Evolutionary conservation across 2,329 filamentous ascomycete species (phyloP).

Genomic region (Sarocladium kiliense): DNA sequence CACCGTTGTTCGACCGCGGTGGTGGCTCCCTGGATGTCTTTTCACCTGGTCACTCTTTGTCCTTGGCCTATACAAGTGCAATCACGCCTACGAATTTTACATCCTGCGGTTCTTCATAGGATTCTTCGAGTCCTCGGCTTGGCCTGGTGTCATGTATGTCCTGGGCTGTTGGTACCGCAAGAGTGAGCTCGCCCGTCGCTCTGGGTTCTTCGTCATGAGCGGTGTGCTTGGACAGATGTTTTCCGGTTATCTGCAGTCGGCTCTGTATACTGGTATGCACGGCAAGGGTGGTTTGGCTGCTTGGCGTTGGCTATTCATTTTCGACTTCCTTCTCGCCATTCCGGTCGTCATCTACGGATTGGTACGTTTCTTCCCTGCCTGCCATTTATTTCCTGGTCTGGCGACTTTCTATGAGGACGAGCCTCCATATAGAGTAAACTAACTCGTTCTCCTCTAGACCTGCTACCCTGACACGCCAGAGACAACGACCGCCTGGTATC

Average conservation of each 20-base stretch:
- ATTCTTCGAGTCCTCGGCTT: conserved; percentile 49
- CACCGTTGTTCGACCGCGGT: conserved; percentile 35
- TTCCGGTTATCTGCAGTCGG: conserved; percentile 28
- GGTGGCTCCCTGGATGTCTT: conserved; percentile 33
- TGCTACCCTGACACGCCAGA: conserved; percentile 38
- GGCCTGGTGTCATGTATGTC: conserved; percentile 48
- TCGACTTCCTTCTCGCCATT: conserved; percentile 30
- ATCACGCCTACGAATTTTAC: conserved; percentile 32
- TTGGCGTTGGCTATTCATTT: conserved; percentile 34
- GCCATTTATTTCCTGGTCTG: too few species aligned
- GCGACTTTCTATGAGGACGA: too few species aligned
- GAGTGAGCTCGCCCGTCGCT: conserved; percentile 51
- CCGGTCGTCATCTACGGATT: conserved; percentile 24
- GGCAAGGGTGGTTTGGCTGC: conserved; percentile 26
- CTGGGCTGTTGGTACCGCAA: conserved; percentile 56
- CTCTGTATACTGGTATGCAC: conserved; percentile 27
- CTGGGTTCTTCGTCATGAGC: conserved; percentile 51
- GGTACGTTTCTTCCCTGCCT: background rate
- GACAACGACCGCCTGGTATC: conserved; percentile 34
- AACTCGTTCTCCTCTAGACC: too few species aligned
- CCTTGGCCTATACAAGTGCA: conserved; percentile 31
- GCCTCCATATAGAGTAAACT: too few species aligned
- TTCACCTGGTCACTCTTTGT: conserved; percentile 34
- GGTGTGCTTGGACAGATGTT: conserved; percentile 42
- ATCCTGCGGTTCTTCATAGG: conserved; percentile 50